Percentiles rank a stretch among this genome's conserved stretches.
Evolutionary conservation across 78 protist genomes (phyloP).

Genomic region (Tieghemostelium lacteum): DNA sequence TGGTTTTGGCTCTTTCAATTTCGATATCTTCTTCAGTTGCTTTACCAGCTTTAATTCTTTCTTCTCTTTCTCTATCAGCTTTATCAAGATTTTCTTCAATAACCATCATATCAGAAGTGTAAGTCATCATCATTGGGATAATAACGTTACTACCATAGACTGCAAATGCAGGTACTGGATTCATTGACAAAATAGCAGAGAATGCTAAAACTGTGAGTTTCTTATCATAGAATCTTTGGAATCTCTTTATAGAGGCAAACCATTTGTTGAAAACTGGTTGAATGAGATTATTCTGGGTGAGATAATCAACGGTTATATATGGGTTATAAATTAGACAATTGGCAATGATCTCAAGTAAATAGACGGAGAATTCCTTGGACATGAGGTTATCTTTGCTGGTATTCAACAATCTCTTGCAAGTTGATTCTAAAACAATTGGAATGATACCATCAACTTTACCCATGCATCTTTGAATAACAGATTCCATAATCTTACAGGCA

Average conservation of each 20-base stretch:
- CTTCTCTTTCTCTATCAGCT: neutral
- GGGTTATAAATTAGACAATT: conserved; percentile 76
- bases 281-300: conserved; percentile 17
- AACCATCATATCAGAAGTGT: conserved; percentile 41
- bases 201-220: conserved; percentile 65
- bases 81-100: conserved; percentile 26
- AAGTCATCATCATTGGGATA: conserved; percentile 20
- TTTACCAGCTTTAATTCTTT: neutral
- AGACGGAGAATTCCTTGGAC: conserved; percentile 37
- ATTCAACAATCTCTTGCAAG: conserved; percentile 32
- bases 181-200: conserved; percentile 22
- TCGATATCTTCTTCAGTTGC: conserved; percentile 14
- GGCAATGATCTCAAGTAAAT: conserved; percentile 50
- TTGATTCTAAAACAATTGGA: conserved; percentile 22
- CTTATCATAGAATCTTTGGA: conserved; percentile 74
- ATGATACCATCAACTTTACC: conserved; percentile 67
- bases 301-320: conserved; percentile 10
- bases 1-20: neutral
- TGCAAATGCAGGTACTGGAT: conserved; percentile 59
- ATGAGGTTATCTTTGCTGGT: conserved; percentile 34
- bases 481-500: conserved; percentile 76
- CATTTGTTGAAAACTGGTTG: conserved; percentile 49
- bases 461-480: conserved; percentile 54
- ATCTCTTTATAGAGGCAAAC: conserved; percentile 33
- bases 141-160: neutral